Conservation (phyloP, 305 asterid genomes). For the Fraxinus platypoda region DNA sequence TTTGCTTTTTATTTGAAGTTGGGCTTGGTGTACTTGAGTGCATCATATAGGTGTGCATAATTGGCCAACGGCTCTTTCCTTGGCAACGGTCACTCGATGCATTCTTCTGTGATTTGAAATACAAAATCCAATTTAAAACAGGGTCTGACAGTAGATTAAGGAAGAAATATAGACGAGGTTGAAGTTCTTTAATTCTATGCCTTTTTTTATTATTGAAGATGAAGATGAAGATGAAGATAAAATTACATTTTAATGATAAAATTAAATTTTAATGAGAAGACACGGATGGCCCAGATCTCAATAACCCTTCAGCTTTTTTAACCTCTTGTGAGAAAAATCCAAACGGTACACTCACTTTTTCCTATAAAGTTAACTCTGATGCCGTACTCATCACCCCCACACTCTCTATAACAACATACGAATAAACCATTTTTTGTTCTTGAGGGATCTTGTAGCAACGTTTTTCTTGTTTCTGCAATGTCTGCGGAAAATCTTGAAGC, state of each 20-base stretch:
- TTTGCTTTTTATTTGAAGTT: neutral
- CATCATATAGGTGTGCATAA: neutral
- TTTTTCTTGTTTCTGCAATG: conserved; percentile 25
- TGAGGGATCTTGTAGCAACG: neutral
- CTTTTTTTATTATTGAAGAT: neutral
- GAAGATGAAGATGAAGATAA: neutral
- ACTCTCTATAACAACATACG: neutral
- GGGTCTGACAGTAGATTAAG: neutral
- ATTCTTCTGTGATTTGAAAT: conserved; percentile 1
- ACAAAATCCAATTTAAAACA: neutral
- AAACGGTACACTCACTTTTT: conserved; percentile 28
- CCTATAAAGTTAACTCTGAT: neutral
- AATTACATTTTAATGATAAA: neutral
- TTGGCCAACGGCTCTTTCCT: conserved; percentile 36
- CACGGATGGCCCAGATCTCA: conserved; percentile 3
- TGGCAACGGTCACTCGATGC: conserved; percentile 31
- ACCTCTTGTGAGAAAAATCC: conserved; percentile 28
- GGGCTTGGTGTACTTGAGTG: neutral
- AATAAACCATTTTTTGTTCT: neutral
- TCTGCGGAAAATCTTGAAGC: conserved; percentile 27
- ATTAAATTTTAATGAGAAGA: neutral
- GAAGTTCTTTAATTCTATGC: neutral
- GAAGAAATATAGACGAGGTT: neutral
- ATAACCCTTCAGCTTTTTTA: neutral
- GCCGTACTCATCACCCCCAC: conserved; percentile 1